Conservation (phyloP, 2,329 filamentous ascomycete species). For the Calonectria pauciramosa region DNA sequence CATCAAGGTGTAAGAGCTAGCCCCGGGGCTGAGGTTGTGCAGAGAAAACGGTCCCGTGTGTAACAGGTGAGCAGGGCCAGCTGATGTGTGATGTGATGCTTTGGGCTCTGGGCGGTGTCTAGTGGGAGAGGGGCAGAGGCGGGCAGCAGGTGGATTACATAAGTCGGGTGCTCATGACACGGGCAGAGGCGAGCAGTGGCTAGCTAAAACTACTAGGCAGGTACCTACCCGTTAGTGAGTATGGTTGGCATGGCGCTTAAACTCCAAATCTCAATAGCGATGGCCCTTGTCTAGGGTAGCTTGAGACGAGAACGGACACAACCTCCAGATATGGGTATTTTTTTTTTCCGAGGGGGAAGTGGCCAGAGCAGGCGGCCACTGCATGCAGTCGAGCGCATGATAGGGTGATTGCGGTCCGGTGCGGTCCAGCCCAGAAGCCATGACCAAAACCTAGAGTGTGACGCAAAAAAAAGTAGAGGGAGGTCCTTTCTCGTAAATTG, state of each 20-base stretch:
- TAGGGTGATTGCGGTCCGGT: background rate
- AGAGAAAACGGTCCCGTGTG: background rate
- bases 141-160: background rate
- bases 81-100: conserved; percentile 8
- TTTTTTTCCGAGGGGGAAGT: background rate
- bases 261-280: background rate
- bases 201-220: background rate
- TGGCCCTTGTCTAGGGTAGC: background rate
- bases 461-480: background rate
- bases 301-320: background rate
- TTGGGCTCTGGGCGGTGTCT: background rate
- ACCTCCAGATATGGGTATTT: background rate
- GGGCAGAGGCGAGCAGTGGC: background rate
- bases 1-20: background rate
- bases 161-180: background rate
- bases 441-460: conserved; percentile 1
- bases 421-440: background rate
- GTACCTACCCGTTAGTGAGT: background rate
- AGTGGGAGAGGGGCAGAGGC: background rate
- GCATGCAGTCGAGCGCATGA: conserved; percentile 15
- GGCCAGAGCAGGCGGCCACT: background rate
- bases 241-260: background rate
- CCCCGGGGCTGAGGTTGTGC: background rate
- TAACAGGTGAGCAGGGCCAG: background rate
- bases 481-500: background rate